Percentiles rank a stretch among this genome's conserved stretches.
These are phyloP conservation scores for Fusarium sp. DNA, from an alignment of 2,329 filamentous ascomycete genomes.

Conservation along the genomic window DNA sequence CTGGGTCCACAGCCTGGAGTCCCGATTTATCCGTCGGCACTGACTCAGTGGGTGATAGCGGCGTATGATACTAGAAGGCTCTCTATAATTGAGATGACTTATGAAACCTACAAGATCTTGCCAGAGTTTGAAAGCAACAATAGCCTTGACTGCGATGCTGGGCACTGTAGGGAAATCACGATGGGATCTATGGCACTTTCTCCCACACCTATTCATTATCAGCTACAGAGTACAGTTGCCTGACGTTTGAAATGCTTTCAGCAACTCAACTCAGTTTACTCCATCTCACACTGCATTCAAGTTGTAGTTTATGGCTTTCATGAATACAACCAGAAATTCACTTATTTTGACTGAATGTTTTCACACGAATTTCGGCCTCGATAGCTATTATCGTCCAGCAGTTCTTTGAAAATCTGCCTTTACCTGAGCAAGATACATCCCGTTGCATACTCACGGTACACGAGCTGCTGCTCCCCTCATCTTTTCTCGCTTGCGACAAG, in stretches of 20 bases:
- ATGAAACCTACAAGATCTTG: background rate
- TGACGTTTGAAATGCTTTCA: background rate
- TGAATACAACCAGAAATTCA: background rate
- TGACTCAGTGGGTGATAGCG: slow-evolving; percentile 3
- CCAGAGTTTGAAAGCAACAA: background rate
- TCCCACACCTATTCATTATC: background rate
- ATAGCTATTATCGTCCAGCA: background rate
- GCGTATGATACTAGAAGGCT: slow-evolving; percentile 18
- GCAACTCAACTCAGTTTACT: background rate
- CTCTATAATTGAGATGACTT: background rate
- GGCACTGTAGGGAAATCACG: background rate
- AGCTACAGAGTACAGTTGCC: background rate
- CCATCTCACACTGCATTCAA: background rate
- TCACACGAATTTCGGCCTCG: background rate
- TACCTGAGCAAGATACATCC: slow-evolving; percentile 1
- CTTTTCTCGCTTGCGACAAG: slow-evolving; percentile 3
- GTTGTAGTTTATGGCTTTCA: background rate
- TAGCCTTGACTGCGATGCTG: background rate
- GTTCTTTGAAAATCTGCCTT: background rate
- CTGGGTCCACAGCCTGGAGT: background rate
- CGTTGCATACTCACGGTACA: slow-evolving; percentile 3
- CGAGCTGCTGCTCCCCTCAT: slow-evolving; percentile 2
- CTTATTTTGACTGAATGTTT: background rate
- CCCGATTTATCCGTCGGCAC: slow-evolving; percentile 1
- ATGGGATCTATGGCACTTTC: background rate